Percentiles rank a stretch among this genome's conserved stretches.
These are phyloP conservation scores for Melampsora abietis-canadensis DNA, from an alignment of 1,284 basidiomycete species.

Conservation along the genomic window DNA sequence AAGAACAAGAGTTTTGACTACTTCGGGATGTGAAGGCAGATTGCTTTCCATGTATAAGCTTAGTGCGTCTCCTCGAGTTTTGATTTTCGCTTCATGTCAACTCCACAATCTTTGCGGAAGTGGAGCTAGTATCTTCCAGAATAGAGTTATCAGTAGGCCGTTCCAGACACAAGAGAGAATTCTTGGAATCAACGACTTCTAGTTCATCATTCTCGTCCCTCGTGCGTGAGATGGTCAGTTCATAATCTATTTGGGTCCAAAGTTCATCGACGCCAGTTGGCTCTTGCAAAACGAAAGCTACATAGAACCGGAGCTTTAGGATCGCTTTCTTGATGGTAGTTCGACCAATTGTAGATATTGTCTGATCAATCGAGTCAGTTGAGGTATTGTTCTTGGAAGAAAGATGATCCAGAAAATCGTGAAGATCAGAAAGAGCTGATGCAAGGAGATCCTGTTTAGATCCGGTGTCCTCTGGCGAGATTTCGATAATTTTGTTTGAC, in stretches of 20 bases:
- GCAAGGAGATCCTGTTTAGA: not conserved
- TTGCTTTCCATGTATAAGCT: no score
- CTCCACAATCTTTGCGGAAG: not conserved
- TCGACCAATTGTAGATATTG: slow-evolving; percentile 2
- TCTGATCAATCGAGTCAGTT: not conserved
- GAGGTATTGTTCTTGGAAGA: not conserved
- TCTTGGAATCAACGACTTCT: not conserved
- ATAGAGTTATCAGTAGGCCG: not conserved
- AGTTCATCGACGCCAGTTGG: not conserved
- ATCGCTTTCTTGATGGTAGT: not conserved
- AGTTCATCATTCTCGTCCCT: not conserved
- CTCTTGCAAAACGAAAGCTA: not conserved
- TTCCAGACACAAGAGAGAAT: not conserved
- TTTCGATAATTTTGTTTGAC: not conserved
- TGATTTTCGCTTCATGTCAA: not conserved
- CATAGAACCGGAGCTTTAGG: not conserved
- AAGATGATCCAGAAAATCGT: not conserved
- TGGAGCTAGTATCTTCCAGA: not conserved
- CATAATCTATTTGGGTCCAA: not conserved
- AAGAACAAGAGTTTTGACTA: no score
- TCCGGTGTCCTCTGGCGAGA: not conserved
- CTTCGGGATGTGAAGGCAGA: no score
- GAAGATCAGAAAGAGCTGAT: not conserved
- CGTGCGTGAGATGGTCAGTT: not conserved
- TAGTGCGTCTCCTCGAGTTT: no score